Evolutionary conservation across 1,284 basidiomycete species (phyloP).

Genomic region (Quambalaria eucalypti): DNA sequence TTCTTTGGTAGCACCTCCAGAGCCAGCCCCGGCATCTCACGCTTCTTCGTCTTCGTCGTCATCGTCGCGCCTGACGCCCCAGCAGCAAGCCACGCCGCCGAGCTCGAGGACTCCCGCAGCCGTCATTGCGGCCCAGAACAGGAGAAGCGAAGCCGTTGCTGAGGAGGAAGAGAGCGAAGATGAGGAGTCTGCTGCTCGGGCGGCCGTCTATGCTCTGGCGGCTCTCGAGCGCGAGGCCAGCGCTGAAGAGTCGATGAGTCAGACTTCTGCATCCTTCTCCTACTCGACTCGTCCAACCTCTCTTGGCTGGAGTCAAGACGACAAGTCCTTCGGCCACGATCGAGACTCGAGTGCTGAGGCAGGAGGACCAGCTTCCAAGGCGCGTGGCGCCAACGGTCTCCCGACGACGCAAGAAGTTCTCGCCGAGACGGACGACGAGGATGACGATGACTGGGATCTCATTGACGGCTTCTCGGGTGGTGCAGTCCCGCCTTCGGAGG

Average conservation of each 20-base stretch:
- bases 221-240: slow-evolving; percentile 30
- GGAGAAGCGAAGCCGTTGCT: background rate
- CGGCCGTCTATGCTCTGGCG: slow-evolving; percentile 33
- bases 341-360: background rate
- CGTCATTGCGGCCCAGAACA: background rate
- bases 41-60: background rate
- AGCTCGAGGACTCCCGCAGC: background rate
- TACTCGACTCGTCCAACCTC: slow-evolving; percentile 5
- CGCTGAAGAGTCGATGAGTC: slow-evolving; percentile 12
- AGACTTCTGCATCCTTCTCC: slow-evolving; percentile 5
- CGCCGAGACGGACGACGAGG: slow-evolving; percentile 18
- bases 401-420: background rate
- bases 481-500: slow-evolving; percentile 27
- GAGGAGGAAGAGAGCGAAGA: slow-evolving; percentile 25
- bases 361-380: no score
- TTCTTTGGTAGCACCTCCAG: background rate
- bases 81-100: no score
- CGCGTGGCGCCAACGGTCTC: no score
- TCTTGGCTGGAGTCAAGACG: no score
- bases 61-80: background rate
- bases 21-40: background rate
- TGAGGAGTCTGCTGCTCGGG: slow-evolving; percentile 28
- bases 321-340: background rate
- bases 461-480: slow-evolving; percentile 21
- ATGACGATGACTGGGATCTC: slow-evolving; percentile 41